Evolutionary conservation across 2,329 filamentous ascomycete genomes (phyloP).

Genomic region (Xylaria sp.): DNA sequence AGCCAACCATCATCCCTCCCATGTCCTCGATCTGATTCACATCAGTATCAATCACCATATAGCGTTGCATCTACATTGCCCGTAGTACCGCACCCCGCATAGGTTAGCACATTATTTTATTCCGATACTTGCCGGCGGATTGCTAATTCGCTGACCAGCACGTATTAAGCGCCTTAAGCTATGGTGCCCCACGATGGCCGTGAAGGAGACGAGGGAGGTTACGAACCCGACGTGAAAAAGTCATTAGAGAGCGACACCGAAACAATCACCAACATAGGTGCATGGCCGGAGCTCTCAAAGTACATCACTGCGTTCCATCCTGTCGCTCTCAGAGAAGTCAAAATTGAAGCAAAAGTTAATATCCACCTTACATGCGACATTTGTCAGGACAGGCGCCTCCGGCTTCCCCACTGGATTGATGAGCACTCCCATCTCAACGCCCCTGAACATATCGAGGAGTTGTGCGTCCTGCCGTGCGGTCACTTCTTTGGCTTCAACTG

Average conservation of each 20-base stretch:
- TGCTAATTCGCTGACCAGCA: neutral
- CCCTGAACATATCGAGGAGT: neutral
- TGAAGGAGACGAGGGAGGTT: too few relatives aligned
- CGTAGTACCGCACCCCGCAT: too few relatives aligned
- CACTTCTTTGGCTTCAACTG: conserved; percentile 5
- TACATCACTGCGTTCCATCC: neutral
- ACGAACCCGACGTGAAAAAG: neutral
- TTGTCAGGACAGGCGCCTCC: neutral
- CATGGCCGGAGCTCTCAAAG: neutral
- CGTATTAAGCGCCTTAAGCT: neutral
- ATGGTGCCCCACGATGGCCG: too few relatives aligned
- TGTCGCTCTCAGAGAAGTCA: neutral
- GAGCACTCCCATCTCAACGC: neutral
- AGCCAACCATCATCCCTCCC: too few relatives aligned
- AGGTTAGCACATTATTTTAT: too few relatives aligned
- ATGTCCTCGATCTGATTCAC: too few relatives aligned
- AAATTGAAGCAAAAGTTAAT: neutral
- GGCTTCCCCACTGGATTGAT: neutral
- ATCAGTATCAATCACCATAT: too few relatives aligned
- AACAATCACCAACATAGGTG: neutral
- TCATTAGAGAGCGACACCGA: neutral
- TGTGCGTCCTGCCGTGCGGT: conserved; percentile 3
- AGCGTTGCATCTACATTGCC: too few relatives aligned
- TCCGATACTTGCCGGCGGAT: neutral
- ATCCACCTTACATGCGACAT: neutral